phyloP scores from a whole-genome alignment of 2,329 filamentous ascomycete genomes.

The Pseudogymnoascus sp. region DNA sequence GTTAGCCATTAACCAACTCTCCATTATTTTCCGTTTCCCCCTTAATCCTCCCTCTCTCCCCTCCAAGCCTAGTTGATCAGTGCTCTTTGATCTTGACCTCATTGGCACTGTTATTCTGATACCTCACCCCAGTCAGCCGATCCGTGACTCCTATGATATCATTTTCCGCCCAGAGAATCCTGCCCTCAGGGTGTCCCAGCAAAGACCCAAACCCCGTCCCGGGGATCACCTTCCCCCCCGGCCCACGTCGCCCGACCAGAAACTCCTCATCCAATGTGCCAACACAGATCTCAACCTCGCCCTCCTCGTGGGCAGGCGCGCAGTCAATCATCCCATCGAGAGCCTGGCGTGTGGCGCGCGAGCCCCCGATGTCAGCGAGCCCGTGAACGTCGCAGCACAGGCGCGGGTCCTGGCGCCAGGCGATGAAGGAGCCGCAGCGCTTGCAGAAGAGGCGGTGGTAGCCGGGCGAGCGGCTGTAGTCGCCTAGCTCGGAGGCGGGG shows the following conservation, averaged over 20 bases:
- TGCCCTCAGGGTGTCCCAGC: conserved; percentile 8
- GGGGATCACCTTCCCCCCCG: conserved; percentile 13
- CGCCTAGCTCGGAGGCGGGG: conserved; percentile 24
- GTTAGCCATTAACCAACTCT: conserved; percentile 10
- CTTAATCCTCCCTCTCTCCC: too few species aligned
- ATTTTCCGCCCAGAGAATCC: conserved; percentile 13
- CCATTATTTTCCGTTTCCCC: too few species aligned
- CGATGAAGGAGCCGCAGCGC: conserved; percentile 45
- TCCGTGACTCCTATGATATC: conserved; percentile 9
- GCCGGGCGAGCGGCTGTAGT: conserved; percentile 37
- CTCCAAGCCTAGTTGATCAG: not conserved
- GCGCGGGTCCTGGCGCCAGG: conserved; percentile 33
- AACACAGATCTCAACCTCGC: conserved; percentile 34
- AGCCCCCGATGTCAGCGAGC: not conserved
- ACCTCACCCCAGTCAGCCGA: conserved; percentile 6
- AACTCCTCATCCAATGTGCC: conserved; percentile 42
- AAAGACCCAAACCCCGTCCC: conserved; percentile 3
- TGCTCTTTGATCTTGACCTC: not conserved
- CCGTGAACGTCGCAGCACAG: not conserved
- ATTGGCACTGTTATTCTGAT: not conserved
- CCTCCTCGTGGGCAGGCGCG: not conserved
- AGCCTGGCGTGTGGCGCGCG: not conserved
- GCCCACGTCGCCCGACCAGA: conserved; percentile 27
- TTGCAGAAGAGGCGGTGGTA: conserved; percentile 45
- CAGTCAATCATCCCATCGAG: not conserved